phyloP scores from a whole-genome alignment of 371 early-diverging fungal species.

The Encephalitozoon hellem region DNA sequence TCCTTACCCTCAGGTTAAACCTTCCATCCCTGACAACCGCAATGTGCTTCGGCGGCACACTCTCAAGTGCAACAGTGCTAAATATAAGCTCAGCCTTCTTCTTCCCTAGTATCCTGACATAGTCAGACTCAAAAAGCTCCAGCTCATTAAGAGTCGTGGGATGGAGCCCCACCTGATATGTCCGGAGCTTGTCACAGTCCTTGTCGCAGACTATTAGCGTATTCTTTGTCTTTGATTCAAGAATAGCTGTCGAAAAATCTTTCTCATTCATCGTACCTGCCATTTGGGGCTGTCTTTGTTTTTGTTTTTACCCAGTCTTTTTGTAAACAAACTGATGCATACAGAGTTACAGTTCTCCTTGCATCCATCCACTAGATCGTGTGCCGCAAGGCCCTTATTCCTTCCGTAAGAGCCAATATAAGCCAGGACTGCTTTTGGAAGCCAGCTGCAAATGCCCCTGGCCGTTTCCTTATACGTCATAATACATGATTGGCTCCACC shows the following conservation, averaged over 20 bases:
- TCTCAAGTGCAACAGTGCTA: slow-evolving; percentile 78
- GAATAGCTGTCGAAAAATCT: slow-evolving; percentile 58
- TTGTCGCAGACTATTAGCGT: slow-evolving; percentile 38
- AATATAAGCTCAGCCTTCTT: slow-evolving; percentile 89
- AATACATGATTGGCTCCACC: background rate
- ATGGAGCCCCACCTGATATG: slow-evolving; percentile 52
- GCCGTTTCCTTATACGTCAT: background rate
- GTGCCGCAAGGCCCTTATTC: background rate
- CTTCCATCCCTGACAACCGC: slow-evolving; percentile 73
- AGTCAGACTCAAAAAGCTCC: slow-evolving; percentile 52
- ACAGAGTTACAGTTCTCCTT: background rate
- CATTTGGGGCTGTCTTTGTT: slow-evolving; percentile 3
- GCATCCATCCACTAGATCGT: background rate
- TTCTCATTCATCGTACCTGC: background rate
- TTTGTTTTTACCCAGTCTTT: slow-evolving; percentile 6
- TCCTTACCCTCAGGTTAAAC: slow-evolving; percentile 83
- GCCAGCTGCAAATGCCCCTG: background rate
- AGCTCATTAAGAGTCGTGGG: slow-evolving; percentile 36
- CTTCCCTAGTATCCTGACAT: slow-evolving; percentile 86
- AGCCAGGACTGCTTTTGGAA: background rate
- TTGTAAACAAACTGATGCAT: background rate
- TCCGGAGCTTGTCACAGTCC: slow-evolving; percentile 5
- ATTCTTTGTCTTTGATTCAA: slow-evolving; percentile 54
- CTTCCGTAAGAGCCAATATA: background rate
- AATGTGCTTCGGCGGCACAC: slow-evolving; percentile 78